Base-by-base conservation (phyloP, 352 stramenopile species). In the Pythium dissimile region DNA sequence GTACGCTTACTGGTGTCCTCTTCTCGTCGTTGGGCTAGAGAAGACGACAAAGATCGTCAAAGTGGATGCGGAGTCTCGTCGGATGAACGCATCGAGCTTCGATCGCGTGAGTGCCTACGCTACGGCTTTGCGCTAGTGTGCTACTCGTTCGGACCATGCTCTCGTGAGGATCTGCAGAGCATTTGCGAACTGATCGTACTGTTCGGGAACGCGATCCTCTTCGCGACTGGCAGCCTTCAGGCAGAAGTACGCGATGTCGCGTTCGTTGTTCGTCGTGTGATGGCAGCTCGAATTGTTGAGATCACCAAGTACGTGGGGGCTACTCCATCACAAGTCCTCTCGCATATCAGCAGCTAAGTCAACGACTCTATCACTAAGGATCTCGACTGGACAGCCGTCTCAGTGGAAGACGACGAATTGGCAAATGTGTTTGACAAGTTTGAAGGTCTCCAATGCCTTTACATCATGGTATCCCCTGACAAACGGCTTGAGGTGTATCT, bases 41-140 rank as follows among this genome's bases (percentile, higher is more conserved):
- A 61, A 30, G 30, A 53, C 53, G 53, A 38, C 3, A 37, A 13
- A n/a, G n/a, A n/a, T n/a, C n/a, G n/a, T n/a, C n/a, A n/a, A 41
- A 46, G 42, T 61, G 53, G 53, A 26, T 39, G 32, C 20, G 53
- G 53, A 1, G 53, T 61, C 5, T 20, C 53, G 8, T 21, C 53
- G 2, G 28, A 15, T 5, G 53, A 54, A 32, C 26, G 31, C 15
- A 27, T 28, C 13, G 43, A 61, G 15, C 30, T 61, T 31, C 53
- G 53, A 28, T 32, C 53, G 2, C 42, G 34, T 18, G 41, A 61
- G 20, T 61, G 53, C 12, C 21, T 61, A 2, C 34, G 53, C 2
- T 61, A 61, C 43, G 53, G 53, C 3, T 61, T 48, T n/a, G 53
- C 42, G 8, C 32, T 61, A 23, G 4, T 20, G 24, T 61, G 53